Evolutionary conservation across 768 basidiomycete genomes (phyloP), one percentile per base, ranked within the genome.

Genomic region (Xerocomellus intermedius): DNA sequence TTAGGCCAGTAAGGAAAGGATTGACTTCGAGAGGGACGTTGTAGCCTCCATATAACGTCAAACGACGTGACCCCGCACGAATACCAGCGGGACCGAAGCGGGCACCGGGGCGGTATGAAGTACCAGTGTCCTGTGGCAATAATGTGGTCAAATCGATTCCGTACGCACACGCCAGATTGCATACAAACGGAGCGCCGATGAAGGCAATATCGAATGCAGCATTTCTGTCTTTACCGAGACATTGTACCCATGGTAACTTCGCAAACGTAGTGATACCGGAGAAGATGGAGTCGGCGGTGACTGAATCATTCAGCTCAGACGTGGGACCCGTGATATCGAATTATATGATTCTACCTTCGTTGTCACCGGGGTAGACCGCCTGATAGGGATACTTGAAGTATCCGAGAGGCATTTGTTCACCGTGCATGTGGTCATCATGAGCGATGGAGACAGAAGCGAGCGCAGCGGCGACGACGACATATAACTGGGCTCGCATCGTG

Each of bases 11-110:
- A 33, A 76, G 71, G 75, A 90, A 89, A 13, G 89, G 89, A 62
- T 91, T 89, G 44, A 85, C 79, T 42, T 79, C 70, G 56, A 91
- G 81, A 30, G 87, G 85, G 14, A 90, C 85, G 58, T 90, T 89
- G 70, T 90, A 91, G 17, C 89, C 87, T 16, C 88, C 89, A 52
- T 86, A 88, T 9, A 88, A 72, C 9, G 87, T 87, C 61, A 89
- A 69, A 22, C 90, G 81, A 56, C 91, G 83, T 12, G 86, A 88
- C 5, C 90, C 90, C 26, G 83, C 82, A 42, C 92, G 83, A 60
- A 94, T 90, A 13, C 88, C 92, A 37, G 86, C 82, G 47, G 91
- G 91, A 8, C 92, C 91, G 57, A 94, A 94, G 14, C 91, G 82
- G 32, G 91, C 92, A 36, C 91, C 91, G 2, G 88, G 87, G 8